Base-by-base conservation (phyloP, 768 basidiomycete species). In the Boletus tomentosulus region DNA sequence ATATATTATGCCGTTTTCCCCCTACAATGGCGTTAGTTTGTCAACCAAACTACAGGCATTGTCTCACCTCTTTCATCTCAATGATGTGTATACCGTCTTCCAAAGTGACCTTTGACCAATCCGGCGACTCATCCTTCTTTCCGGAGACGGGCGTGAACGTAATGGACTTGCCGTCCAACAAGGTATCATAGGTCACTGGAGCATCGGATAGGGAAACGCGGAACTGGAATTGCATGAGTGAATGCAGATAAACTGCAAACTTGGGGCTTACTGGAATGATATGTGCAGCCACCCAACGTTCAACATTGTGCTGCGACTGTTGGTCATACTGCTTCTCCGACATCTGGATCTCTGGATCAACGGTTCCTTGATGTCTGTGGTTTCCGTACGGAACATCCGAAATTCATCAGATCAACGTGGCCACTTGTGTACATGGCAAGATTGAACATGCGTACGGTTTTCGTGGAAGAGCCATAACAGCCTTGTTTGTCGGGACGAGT, bases 401-500 rank as follows among this genome's bases (percentile, higher is more conserved):
- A 15, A 1, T 41, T 39, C 4, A 34, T 10, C 1, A 31, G 4
- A 7, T 45, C 1, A 47, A 9, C 10, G 27, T 6, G 19, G 16
- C 9, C 15, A 12, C 5, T 19, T 22, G 42, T 7, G 13, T 25
- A 42, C 11, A 8, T 5, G 48, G 33, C 1, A 16, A 27, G 38
- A 27, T 9, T 12, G 33, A 13, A 34, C 1, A 1, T 30, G 76
- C 88, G 72, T 71, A 94, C 89, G 92, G 92, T 71, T 94, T 93
- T 62, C 83, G 73, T 3, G 83, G 67, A 50, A 93, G 72, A 4
- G 85, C 84, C 82, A 92, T 90, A 15, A 94, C 83, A 9, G 91
- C 92, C 68, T 86, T 89, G 70, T 96, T 94, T 25, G 87, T 89
- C 1, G 92, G 92, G 5, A 86, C 91, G 41, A 96, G 77, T 10